Evolutionary conservation across 2,329 filamentous ascomycete species (phyloP), one percentile per base, ranked within the genome.

Genomic region (Septoria linicola): DNA sequence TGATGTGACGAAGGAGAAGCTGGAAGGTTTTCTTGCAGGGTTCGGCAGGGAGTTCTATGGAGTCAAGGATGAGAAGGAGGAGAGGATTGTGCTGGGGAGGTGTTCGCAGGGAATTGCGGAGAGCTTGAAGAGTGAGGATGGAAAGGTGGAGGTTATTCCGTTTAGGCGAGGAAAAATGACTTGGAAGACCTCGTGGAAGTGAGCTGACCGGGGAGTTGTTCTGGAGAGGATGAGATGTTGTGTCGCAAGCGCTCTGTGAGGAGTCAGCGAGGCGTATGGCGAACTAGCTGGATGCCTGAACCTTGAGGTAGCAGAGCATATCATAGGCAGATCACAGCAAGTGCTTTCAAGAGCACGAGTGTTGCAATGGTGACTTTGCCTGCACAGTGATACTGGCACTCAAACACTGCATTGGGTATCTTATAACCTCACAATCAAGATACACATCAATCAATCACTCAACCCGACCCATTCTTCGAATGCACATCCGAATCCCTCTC

Each of bases 81-180:
- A 75, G 62, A 79, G 73, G 58, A 80, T 88, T 61, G 71, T 80
- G 47, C 66, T 87, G 55, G 78, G 73, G 61, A 81, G 75, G 67
- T 75, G 75, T 41, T 74, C 72, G n/a, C 78, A 77, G 61, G 76
- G 71, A 54, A 78, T 87, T 31, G 69, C 73, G 21, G 74, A 80
- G 51, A 73, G 78, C 32, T 63, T 87, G 49, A 75, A 71, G 63
- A 80, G 75, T 20, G 72, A 77, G 10, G 78, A 77, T 31, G 71
- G 73, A 0, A 63, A 62, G 8, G 70, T 83, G 10, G 80, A 84
- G 64, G 80, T 88, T 35, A 81, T 87, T 57, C 82, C 83, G 8
- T 88, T 85, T 66, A 73, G 82, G 50, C 76, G 79, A 58, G 82
- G 82, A 2, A 78, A 85, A 72, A 69, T 75, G 63, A 83, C 77